Base-by-base conservation (phyloP, 305 asterid species). In the Fraxinus angustifolia region DNA sequence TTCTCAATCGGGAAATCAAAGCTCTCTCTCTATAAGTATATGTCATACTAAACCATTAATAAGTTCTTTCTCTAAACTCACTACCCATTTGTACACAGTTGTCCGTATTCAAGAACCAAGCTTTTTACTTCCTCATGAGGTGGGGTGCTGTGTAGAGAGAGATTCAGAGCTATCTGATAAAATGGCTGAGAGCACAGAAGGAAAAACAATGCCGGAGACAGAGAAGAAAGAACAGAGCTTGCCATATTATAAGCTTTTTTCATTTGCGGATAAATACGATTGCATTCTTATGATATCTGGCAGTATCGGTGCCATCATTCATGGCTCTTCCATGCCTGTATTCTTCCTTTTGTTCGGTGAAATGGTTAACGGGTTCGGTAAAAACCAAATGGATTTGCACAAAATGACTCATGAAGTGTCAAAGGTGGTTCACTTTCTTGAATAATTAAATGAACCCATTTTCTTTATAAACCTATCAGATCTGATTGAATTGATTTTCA, bases 311-410 rank as follows among this genome's bases (percentile, higher is more conserved):
- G 99, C 99, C 75, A 82, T 93, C 67, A 78, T 96, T 76, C 99
- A 96, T 83, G 99, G 99, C 35, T 93, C 98, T 40, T 90, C 99
- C 73, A 96, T 96, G 98, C 99, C 99, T 8, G 94, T 96, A 77
- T 96, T 96, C 94, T 96, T 96, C 81, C 87, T 96, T 53, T 90
- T 96, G 56, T 96, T 96, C 75, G 99, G 99, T 31, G 90, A 94
- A 79, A 93, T 96, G 98, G 95, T 96, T n/a, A 96, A 96, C 84
- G 99, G 98, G 7, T 96, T 96, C 28, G 99, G 98, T 4, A 92
- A 96, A 82, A 96, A 96, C 77, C 99, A 96, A 76, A 88, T 90
- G 88, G 98, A 96, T 88, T 95, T 96, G 87, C 91, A 90, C 70
- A 88, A 87, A 78, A 93, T 96, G 98, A 91, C 94, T 3, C 88